A percentile compares a stretch with the other conserved stretches of the same genome.
Conservation (phyloP, 1,139 yeast species). For the Lodderomyces parapsilosis region DNA sequence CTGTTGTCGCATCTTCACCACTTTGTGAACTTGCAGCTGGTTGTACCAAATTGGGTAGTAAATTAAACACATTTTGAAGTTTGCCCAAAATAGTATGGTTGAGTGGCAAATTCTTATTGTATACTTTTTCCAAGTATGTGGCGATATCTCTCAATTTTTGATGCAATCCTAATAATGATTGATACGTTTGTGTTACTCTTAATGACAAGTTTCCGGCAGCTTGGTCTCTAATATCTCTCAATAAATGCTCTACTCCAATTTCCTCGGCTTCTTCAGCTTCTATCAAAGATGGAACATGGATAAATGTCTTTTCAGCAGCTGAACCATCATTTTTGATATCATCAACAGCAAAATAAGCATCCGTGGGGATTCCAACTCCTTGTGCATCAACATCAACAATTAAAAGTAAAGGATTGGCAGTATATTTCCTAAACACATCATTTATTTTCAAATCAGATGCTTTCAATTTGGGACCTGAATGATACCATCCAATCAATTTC, state of each 20-base stretch:
- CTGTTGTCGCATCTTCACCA: constrained; percentile 22
- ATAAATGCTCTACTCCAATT: constrained; percentile 94
- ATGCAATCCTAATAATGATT: constrained; percentile 83
- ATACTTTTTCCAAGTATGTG: constrained; percentile 73
- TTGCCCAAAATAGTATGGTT: constrained; percentile 90
- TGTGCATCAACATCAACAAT: constrained; percentile 91
- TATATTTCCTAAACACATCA: constrained; percentile 81
- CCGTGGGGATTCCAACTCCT: constrained; percentile 86
- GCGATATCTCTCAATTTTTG: constrained; percentile 80
- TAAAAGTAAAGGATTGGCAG: constrained; percentile 77
- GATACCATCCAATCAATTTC: constrained; percentile 96
- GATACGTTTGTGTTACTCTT: constrained; percentile 83
- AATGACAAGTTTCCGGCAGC: constrained; percentile 93
- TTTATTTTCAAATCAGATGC: constrained; percentile 89
- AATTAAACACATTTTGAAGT: constrained; percentile 90
- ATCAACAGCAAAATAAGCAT: constrained; percentile 91
- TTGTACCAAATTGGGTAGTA: constrained; percentile 73
- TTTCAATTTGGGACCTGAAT: constrained; percentile 90
- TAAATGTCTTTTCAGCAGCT: constrained; percentile 86
- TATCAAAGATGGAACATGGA: constrained; percentile 87
- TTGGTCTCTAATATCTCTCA: constrained; percentile 93
- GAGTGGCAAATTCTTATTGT: constrained; percentile 70
- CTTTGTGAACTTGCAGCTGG: constrained; percentile 4
- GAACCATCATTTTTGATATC: constrained; percentile 98
- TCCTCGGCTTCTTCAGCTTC: constrained; percentile 99